Evolutionary conservation across 352 stramenopile species (phyloP), one percentile per base, ranked within the genome.

Genomic region (Globisporangium apiculatum): DNA sequence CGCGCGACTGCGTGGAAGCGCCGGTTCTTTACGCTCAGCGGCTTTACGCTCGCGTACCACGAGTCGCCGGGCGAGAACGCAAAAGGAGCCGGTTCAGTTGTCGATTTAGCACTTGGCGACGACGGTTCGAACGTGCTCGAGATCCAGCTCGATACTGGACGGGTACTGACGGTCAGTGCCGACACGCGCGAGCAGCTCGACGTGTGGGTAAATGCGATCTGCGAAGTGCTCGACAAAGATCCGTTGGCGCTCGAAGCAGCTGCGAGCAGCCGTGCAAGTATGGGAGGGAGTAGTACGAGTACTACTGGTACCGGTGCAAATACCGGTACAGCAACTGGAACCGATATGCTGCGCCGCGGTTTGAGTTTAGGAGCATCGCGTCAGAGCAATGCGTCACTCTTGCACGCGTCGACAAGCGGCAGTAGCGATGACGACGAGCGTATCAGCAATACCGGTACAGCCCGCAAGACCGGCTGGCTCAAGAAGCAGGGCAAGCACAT

Each of bases 11-110:
- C 75, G 48, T 89, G 79, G 79, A 78, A 87, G 53, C 77, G 80
- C 37, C 72, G 78, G 3, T 94, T 83, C 64, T 94, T 94, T 60
- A 88, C 72, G 48, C 63, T 94, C n/a, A 78, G 74, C 5, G 67
- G 67, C 3, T 76, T 72, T 9, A 68, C 76, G 31, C 57, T 94
- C n/a, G 64, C 77, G 59, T 94, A 89, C 51, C 62, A 73, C 5
- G 78, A 91, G 18, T 72, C 71, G 40, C 79, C 81, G 41, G 74
- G 75, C 3, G 79, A 87, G n/a, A 69, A 76, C 8, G 63, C 75
- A 0, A 87, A 80, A 41, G 82, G 78, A 9, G 71, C 73, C 57
- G 84, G 80, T 14, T 76, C 71, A 4, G 73, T 91, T 5, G 66
- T 87, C 17, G 77, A 83, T 6, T 55, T 94, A 9, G 75, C 75